A percentile compares a stretch with the other conserved stretches of the same genome.
phyloP scores from a whole-genome alignment of 306 rosid genomes.

The Chamaecrista fasciculata region DNA sequence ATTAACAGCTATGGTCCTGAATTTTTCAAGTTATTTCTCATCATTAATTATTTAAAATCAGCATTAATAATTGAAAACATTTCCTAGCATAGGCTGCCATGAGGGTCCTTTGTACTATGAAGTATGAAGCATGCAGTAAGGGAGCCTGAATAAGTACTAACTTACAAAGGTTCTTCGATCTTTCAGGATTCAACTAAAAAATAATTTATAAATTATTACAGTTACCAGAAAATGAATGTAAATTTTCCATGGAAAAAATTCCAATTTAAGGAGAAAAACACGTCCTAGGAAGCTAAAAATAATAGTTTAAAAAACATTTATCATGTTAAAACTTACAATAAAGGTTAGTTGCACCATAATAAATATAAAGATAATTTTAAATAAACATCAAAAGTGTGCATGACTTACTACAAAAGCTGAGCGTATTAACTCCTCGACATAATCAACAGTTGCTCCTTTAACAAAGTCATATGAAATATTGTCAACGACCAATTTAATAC shows the following conservation, averaged over 20 bases:
- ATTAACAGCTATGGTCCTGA: neutral
- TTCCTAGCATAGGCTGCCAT: conserved; percentile 1
- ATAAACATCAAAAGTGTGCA: neutral
- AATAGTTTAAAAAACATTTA: neutral
- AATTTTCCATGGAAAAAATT: neutral
- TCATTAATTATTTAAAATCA: neutral
- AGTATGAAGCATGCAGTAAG: neutral
- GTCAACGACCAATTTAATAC: conserved; percentile 70
- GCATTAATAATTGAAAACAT: neutral
- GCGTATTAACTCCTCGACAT: conserved; percentile 92
- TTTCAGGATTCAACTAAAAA: conserved; percentile 14
- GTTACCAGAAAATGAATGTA: neutral
- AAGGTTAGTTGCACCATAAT: neutral
- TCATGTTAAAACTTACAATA: neutral
- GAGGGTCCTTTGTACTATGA: neutral
- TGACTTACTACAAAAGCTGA: conserved; percentile 82
- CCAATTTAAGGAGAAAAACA: neutral
- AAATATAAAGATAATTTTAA: conserved; percentile 10
- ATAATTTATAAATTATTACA: neutral
- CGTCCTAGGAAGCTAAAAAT: neutral
- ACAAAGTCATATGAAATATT: conserved; percentile 81
- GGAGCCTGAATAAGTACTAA: neutral
- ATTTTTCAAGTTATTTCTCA: conserved; percentile 1
- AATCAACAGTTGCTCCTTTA: conserved; percentile 95
- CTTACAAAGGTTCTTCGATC: neutral